Evolutionary conservation across 495 filamentous ascomycete species (phyloP).

Genomic region (Penicillium soppii): DNA sequence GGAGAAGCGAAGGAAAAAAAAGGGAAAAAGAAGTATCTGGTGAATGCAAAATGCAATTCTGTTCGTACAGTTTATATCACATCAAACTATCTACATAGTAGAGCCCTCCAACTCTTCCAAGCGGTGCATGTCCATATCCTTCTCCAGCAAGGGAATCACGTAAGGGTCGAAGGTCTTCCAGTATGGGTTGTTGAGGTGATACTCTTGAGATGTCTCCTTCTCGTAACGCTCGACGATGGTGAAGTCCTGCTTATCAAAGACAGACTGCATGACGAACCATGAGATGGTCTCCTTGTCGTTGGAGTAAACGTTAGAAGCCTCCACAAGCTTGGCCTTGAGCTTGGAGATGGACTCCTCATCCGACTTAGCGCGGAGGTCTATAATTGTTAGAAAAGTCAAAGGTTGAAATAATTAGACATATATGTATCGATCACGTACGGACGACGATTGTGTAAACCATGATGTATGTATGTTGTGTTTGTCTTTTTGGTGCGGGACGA

Average conservation of each 20-base stretch:
- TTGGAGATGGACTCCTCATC: conserved; percentile 58
- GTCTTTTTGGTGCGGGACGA: background rate
- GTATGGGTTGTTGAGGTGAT: conserved; percentile 66
- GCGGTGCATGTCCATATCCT: conserved; percentile 62
- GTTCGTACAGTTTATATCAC: background rate
- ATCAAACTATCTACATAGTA: conserved; percentile 2
- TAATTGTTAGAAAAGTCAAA: background rate
- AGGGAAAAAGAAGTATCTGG: no score
- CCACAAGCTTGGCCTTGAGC: conserved; percentile 64
- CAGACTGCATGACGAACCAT: conserved; percentile 69
- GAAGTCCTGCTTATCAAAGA: conserved; percentile 62
- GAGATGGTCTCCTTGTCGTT: conserved; percentile 65
- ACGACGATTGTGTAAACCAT: conserved; percentile 61
- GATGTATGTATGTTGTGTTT: no score
- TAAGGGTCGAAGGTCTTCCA: conserved; percentile 71
- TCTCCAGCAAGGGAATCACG: conserved; percentile 61
- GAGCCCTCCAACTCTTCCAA: conserved; percentile 51
- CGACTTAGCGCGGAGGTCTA: conserved; percentile 63
- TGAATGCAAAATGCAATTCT: background rate
- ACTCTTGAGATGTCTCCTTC: conserved; percentile 57
- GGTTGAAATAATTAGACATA: background rate
- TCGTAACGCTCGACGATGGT: conserved; percentile 68
- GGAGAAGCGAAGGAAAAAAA: no score
- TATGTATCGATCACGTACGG: conserved; percentile 36
- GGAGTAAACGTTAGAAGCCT: conserved; percentile 62